phyloP scores from a whole-genome alignment of 2,329 filamentous ascomycete species.

The Colletotrichum sojae region DNA sequence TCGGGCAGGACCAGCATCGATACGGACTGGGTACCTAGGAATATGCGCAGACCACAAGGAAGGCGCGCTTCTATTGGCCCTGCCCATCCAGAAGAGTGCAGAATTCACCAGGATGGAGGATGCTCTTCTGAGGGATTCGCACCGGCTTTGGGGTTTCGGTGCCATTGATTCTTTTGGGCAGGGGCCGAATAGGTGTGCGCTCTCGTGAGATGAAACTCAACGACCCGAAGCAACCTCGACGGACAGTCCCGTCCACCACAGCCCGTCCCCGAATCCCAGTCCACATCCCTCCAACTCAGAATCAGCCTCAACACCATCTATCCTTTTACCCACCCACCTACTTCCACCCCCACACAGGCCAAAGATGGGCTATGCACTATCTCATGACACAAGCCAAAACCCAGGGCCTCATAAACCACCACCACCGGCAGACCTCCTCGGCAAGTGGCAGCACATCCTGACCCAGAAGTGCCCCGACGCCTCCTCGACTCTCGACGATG shows the following conservation, averaged over 20 bases:
- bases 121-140: too few relatives aligned
- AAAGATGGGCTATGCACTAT: not conserved
- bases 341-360: too few relatives aligned
- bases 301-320: not conserved
- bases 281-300: not conserved
- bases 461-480: not conserved
- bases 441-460: not conserved
- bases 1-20: too few relatives aligned
- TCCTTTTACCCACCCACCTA: not conserved
- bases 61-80: too few relatives aligned
- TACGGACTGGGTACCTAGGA: too few relatives aligned
- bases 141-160: too few relatives aligned
- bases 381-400: not conserved
- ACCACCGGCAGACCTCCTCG: not conserved
- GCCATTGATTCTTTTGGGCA: not conserved
- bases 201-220: not conserved
- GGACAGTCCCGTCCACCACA: too few relatives aligned
- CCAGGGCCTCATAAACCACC: too few relatives aligned
- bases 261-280: not conserved
- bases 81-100: too few relatives aligned
- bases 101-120: too few relatives aligned
- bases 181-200: not conserved
- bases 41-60: too few relatives aligned
- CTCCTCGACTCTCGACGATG: not conserved
- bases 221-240: not conserved